Base-by-base conservation (phyloP, 306 rosid species). In the Luffa aegyptiaca region DNA sequence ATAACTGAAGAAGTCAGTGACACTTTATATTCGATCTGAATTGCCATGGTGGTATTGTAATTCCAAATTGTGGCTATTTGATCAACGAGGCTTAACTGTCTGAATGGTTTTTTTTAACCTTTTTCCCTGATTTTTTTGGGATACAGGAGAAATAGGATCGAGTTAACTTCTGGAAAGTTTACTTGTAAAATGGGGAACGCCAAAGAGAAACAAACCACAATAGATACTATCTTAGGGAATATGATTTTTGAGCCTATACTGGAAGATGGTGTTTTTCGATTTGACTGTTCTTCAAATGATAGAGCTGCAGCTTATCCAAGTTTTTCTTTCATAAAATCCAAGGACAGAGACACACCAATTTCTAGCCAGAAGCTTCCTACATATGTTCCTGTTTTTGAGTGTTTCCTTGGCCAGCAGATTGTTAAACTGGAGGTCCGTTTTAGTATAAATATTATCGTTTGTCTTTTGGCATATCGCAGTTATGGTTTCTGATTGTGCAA, bases 261-360 rank as follows among this genome's bases (percentile, higher is more conserved):
- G 83, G 93, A 86, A 82, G 94, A 90, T 44, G 93, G 96, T 59
- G 88, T 94, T 56, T 94, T 90, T 75, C 90, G 98, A 80, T 94
- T 90, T 82, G 97, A 94, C 83, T 94, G 97, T 87, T 90, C 96
- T 76, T 80, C 81, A 49, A 68, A 82, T 82, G 93, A 85, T 86
- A 88, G 92, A 85, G 82, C 76, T 73, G 90, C 85, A 77, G 93
- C 94, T 73, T 77, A 42, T 86, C 97, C 98, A 10, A 94, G 97
- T 80, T 39, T 90, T 78, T 92, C 97, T 64, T 94, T 94, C 80
- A 57, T 79, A 48, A 87, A 88, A 66, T 82, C 87, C 78, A 85
- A 78, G 62, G 90, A 83, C 76, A 88, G 96, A 87, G 94, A 92
- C 39, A 85, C 85, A 0, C 85, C 89, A 5, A 82, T 92, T 63